Evolutionary conservation across 371 early-diverging fungal species (phyloP).

Genomic region (Apophysomyces sp.): DNA sequence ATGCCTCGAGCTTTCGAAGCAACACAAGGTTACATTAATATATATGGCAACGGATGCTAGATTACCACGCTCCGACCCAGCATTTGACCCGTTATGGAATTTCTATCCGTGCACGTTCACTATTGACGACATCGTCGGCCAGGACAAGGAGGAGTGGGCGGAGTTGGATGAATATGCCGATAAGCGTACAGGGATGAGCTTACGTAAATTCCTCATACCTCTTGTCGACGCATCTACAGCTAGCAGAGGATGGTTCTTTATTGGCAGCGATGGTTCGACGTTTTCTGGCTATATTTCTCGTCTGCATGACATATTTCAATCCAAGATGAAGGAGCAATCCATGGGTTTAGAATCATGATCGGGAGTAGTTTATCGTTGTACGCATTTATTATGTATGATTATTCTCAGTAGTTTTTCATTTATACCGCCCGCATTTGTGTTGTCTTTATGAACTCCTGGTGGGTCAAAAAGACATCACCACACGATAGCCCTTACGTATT

Average conservation of each 20-base stretch:
- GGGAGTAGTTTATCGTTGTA: not conserved
- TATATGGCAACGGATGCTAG: constrained; percentile 62
- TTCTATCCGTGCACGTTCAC: constrained; percentile 61
- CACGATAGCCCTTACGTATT: not conserved
- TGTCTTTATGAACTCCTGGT: not conserved
- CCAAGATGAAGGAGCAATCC: constrained; percentile 8
- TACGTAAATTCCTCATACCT: constrained; percentile 24
- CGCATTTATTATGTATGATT: not conserved
- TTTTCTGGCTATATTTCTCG: constrained; percentile 34
- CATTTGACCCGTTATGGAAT: constrained; percentile 42
- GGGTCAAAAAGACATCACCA: not conserved
- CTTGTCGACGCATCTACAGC: constrained; percentile 28
- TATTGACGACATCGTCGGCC: constrained; percentile 43
- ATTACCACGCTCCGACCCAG: constrained; percentile 37
- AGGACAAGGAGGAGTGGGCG: constrained; percentile 2
- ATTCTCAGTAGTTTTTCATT: not conserved
- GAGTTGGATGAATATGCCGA: constrained; percentile 12
- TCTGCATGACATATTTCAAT: constrained; percentile 29
- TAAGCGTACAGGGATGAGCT: constrained; percentile 9
- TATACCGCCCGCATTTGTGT: not conserved
- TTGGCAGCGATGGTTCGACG: constrained; percentile 31
- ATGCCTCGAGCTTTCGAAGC: constrained; percentile 27
- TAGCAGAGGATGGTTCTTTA: constrained; percentile 29
- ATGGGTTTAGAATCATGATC: not conserved
- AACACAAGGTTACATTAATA: constrained; percentile 30